Evolutionary conservation across 106 monocot species (phyloP), one percentile per base, ranked within the genome.

Genomic region (Dioscorea dumetorum): DNA sequence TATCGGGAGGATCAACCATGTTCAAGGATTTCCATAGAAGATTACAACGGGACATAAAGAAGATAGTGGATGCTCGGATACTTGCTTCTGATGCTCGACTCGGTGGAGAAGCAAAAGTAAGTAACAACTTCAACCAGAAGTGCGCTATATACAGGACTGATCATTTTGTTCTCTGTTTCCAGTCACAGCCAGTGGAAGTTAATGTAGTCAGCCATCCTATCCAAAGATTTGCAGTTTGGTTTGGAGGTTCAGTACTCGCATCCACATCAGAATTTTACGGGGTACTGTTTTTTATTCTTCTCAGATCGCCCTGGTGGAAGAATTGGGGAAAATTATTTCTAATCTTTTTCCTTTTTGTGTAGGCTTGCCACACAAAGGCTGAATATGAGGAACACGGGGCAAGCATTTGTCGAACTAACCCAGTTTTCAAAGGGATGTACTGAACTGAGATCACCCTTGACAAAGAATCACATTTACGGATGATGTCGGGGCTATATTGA

Each of bases 161-260:
- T 61, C 81, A 68, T 72, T 23, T 24, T 13, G 60, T 33, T 18
- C 50, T 62, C 63, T 74, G 15, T 24, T 62, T 68, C 11, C 70
- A 94, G 89, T 81, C 86, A 73, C 89, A 90, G 66, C 93, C 93
- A 35, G 79, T 94, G 33, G 89, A 94, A 78, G 93, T 89, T 64
- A 90, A 87, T 73, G 90, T 94, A 8, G 84, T 86, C 19, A 94
- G 86, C 68, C 86, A 94, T 89, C 86, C 93, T 62, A 94, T 94
- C 67, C 93, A 94, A 58, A 94, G 70, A 78, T 94, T 80, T 78
- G 93, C 93, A 22, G 93, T 94, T 58, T 94, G 93, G 93, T 94
- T 94, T 73, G 93, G 93, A 80, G 93, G 93, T n/a, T 94, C 93
- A 73, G 89, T 94, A 41, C 86, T 94, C 81, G 93, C 93, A 64